phyloP scores from a whole-genome alignment of 192 early-diverging fungal genomes.

The Spinellus fusiger region DNA sequence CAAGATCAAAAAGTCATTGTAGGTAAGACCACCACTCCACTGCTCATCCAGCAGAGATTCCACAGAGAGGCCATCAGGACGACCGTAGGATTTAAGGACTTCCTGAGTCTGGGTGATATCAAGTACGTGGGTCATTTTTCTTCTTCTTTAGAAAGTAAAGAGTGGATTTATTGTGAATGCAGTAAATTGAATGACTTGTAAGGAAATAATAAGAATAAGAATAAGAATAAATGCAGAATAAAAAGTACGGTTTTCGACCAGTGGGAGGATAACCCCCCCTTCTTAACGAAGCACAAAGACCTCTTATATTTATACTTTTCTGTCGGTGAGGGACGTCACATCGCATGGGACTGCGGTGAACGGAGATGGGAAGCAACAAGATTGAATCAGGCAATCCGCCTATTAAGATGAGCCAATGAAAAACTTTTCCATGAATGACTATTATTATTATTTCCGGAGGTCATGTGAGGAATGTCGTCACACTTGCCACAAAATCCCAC shows the following conservation, averaged over 20 bases:
- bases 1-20: conserved; percentile 97
- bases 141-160: neutral
- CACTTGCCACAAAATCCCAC: too few relatives aligned
- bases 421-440: neutral
- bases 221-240: too few relatives aligned
- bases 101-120: conserved; percentile 1
- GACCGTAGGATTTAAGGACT: conserved; percentile 19
- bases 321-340: neutral
- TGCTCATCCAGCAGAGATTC: conserved; percentile 78
- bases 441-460: neutral
- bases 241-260: too few relatives aligned
- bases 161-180: neutral
- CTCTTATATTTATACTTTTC: neutral
- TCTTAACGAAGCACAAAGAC: neutral
- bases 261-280: conserved; percentile 6
- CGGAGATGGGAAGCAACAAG: too few relatives aligned
- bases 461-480: too few relatives aligned
- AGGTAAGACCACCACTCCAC: conserved; percentile 85
- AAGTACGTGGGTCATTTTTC: conserved; percentile 1
- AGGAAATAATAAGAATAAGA: too few relatives aligned
- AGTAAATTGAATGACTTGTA: neutral
- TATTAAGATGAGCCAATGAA: neutral
- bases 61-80: conserved; percentile 78
- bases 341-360: too few relatives aligned
- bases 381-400: neutral